Evolutionary conservation across 192 early-diverging fungal genomes (phyloP).

Genomic region (Chytriomyces confervae): DNA sequence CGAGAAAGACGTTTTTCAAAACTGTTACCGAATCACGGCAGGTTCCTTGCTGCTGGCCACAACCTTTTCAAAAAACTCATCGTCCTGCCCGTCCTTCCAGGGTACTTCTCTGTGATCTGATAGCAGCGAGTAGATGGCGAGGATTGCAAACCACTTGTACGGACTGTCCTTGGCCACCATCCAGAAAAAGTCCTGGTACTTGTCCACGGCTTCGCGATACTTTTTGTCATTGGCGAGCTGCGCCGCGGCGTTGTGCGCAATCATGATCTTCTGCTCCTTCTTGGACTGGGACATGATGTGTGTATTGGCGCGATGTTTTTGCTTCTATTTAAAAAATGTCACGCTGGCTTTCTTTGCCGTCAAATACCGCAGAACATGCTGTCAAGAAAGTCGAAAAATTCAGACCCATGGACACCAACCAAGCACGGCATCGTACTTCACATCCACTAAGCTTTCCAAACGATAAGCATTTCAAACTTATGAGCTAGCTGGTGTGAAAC

Average conservation of each 20-base stretch:
- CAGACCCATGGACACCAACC: too few relatives aligned
- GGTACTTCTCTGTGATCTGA: neutral
- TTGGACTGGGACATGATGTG: neutral
- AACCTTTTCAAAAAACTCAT: neutral
- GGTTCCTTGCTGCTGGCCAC: neutral
- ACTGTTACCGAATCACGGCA: neutral
- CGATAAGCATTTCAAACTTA: too few relatives aligned
- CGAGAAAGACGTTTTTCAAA: too few relatives aligned
- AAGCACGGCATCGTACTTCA: too few relatives aligned
- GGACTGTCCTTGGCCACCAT: neutral
- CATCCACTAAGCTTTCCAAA: too few relatives aligned
- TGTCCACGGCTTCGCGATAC: neutral
- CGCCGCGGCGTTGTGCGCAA: neutral
- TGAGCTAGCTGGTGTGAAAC: too few relatives aligned
- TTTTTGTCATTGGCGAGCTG: neutral
- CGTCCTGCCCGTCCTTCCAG: neutral
- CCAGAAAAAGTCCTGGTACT: neutral
- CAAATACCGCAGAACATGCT: too few relatives aligned
- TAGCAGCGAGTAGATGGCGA: slow-evolving; percentile 1
- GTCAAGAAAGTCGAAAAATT: too few relatives aligned
- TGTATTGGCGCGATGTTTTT: too few relatives aligned
- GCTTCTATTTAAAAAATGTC: too few relatives aligned
- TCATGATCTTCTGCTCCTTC: slow-evolving; percentile 1
- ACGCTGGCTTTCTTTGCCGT: too few relatives aligned
- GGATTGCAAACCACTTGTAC: neutral